Evolutionary conservation across 345 rosid genomes (phyloP).

Genomic region (Ricinus communis): DNA sequence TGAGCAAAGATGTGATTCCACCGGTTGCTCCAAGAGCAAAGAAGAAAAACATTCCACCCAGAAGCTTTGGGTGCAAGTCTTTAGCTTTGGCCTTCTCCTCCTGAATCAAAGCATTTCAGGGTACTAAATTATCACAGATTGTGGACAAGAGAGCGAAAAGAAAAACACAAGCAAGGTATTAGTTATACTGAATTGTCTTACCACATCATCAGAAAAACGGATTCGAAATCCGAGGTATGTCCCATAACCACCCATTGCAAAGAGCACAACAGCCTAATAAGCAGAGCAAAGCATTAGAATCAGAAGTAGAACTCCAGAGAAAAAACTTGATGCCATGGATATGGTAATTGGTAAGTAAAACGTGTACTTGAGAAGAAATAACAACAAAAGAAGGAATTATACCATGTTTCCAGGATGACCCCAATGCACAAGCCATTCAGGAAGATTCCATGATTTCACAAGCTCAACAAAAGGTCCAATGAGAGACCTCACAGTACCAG

Average conservation of each 20-base stretch:
- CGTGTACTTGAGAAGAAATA: not conserved
- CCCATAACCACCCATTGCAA: slow-evolving; percentile 97
- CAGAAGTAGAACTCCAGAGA: not conserved
- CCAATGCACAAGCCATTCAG: slow-evolving; percentile 95
- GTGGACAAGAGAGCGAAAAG: too few species aligned
- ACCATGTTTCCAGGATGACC: slow-evolving; percentile 96
- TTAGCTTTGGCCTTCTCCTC: slow-evolving; percentile 91
- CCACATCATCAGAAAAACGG: slow-evolving; percentile 71
- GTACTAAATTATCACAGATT: not conserved
- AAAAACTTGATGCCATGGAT: too few species aligned
- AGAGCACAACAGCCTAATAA: slow-evolving; percentile 83
- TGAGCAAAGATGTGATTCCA: slow-evolving; percentile 78
- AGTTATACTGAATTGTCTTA: slow-evolving; percentile 30
- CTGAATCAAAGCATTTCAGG: slow-evolving; percentile 29
- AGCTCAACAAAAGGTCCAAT: slow-evolving; percentile 77
- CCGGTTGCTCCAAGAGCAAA: slow-evolving; percentile 95
- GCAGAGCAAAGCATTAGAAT: not conserved
- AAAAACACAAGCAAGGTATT: not conserved
- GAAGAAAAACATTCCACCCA: slow-evolving; percentile 93
- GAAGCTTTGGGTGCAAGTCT: slow-evolving; percentile 90
- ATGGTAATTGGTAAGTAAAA: not conserved
- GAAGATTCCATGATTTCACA: slow-evolving; percentile 72
- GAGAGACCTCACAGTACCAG: slow-evolving; percentile 63
- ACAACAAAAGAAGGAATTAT: slow-evolving; percentile 13
- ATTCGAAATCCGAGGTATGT: slow-evolving; percentile 87